A percentile compares a stretch with the other conserved stretches of the same genome.
phyloP scores from a whole-genome alignment of 768 basidiomycete genomes.

The Boletus fagicola region DNA sequence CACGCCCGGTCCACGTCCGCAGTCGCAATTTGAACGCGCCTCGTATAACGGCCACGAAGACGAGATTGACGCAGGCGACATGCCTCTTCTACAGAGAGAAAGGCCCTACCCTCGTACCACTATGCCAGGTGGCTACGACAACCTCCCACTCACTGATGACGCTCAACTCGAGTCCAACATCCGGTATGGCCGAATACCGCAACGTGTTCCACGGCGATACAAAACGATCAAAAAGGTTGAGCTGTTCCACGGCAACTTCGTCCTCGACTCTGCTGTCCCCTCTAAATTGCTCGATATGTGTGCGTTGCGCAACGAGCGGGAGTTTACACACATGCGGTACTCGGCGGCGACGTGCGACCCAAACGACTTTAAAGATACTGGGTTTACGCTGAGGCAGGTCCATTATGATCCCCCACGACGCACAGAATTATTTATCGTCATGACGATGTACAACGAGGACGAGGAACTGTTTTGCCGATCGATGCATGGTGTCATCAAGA shows the following conservation, averaged over 20 bases:
- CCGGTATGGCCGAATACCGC: conserved; percentile 88
- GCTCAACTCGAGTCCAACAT: conserved; percentile 53
- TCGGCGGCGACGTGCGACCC: conserved; percentile 95
- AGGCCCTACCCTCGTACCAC: conserved; percentile 33
- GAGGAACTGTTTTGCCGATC: conserved; percentile 89
- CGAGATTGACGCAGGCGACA: conserved; percentile 57
- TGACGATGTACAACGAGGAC: conserved; percentile 98
- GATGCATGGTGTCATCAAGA: conserved; percentile 96
- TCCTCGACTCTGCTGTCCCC: conserved; percentile 87
- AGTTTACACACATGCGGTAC: conserved; percentile 96
- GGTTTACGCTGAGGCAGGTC: conserved; percentile 88
- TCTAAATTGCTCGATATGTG: conserved; percentile 89
- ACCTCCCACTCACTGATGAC: conserved; percentile 32
- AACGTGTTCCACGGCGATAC: conserved; percentile 83
- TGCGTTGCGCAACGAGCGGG: conserved; percentile 71
- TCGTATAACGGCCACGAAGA: conserved; percentile 44
- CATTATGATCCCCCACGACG: conserved; percentile 87
- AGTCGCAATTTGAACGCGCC: conserved; percentile 23
- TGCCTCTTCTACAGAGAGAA: conserved; percentile 60
- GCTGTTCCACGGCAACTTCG: conserved; percentile 92
- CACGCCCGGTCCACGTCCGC: conserved; percentile 25
- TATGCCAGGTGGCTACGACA: conserved; percentile 44
- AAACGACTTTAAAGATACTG: conserved; percentile 78
- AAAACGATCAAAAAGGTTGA: conserved; percentile 94
- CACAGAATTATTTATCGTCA: conserved; percentile 94